These are phyloP conservation scores for Filobasidium wieringae DNA, from an alignment of 768 basidiomycete species.

Conservation along the genomic window DNA sequence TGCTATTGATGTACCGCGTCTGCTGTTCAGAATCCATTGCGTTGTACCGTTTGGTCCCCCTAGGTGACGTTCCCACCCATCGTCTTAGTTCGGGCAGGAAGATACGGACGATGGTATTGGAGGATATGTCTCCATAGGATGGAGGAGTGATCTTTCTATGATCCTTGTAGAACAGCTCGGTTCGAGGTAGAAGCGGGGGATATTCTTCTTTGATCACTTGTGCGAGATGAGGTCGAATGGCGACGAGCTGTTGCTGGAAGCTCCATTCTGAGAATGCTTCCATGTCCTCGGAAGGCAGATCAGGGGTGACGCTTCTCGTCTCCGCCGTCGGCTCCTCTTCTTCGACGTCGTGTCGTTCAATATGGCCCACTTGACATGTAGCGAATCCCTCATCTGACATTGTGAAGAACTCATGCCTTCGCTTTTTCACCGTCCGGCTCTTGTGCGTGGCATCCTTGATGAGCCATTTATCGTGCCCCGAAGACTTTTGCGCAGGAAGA, in stretches of 20 bases:
- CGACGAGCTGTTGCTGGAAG: conserved; percentile 13
- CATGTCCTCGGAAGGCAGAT: neutral
- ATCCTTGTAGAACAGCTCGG: conserved; percentile 18
- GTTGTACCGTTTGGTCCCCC: too few species aligned
- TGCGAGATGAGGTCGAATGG: conserved; percentile 21
- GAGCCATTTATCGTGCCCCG: too few species aligned
- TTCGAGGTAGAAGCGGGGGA: conserved; percentile 18
- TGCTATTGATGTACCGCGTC: too few species aligned
- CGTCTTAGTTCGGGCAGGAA: conserved; percentile 25
- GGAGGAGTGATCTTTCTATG: neutral
- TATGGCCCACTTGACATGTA: conserved; percentile 17
- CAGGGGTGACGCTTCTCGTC: neutral
- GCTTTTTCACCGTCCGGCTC: too few species aligned
- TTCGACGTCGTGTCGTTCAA: neutral
- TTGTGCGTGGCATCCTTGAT: too few species aligned
- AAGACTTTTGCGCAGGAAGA: too few species aligned
- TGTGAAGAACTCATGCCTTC: conserved; percentile 13
- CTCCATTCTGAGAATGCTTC: neutral
- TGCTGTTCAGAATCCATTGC: too few species aligned
- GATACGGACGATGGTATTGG: conserved; percentile 15
- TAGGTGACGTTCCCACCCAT: conserved; percentile 18
- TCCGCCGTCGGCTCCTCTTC: neutral
- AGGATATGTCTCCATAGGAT: conserved; percentile 19
- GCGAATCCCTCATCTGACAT: conserved; percentile 19
- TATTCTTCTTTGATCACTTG: conserved; percentile 21